Conservation (phyloP, 345 rosid genomes). For the Toxicodendron radicans region DNA sequence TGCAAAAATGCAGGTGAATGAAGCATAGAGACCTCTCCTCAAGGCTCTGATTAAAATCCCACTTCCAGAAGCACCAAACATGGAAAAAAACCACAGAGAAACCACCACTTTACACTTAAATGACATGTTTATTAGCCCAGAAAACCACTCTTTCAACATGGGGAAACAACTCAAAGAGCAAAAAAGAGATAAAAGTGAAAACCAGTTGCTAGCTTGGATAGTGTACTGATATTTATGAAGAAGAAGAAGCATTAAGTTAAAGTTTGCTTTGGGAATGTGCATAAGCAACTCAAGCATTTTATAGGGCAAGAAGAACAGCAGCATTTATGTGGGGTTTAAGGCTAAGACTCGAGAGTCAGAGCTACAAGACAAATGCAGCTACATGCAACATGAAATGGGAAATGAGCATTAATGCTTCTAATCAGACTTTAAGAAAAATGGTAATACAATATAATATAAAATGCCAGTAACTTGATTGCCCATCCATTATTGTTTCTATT, state of each 20-base stretch:
- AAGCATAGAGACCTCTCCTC: slow-evolving; percentile 40
- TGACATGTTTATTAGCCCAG: slow-evolving; percentile 23
- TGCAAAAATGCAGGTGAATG: slow-evolving; percentile 54
- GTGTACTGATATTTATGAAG: background rate
- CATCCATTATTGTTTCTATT: slow-evolving; percentile 5
- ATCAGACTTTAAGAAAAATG: background rate
- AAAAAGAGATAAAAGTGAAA: too few species aligned
- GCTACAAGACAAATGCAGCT: slow-evolving; percentile 14
- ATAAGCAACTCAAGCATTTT: slow-evolving; percentile 22
- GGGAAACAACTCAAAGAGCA: background rate
- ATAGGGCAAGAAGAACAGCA: slow-evolving; percentile 16
- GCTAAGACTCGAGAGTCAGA: background rate
- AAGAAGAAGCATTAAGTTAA: background rate
- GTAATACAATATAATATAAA: background rate
- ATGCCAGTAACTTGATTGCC: background rate
- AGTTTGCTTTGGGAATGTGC: slow-evolving; percentile 8
- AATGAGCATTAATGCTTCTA: slow-evolving; percentile 2
- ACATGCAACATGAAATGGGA: slow-evolving; percentile 14
- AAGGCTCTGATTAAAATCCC: slow-evolving; percentile 19
- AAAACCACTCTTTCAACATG: slow-evolving; percentile 25
- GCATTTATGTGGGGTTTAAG: slow-evolving; percentile 26
- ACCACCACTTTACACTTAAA: slow-evolving; percentile 22
- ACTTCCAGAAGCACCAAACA: slow-evolving; percentile 19
- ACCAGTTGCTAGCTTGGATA: background rate
- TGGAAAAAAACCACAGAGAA: slow-evolving; percentile 28